Conservation (phyloP, 2,329 filamentous ascomycete species). For the Pestalotiopsis sp. region DNA sequence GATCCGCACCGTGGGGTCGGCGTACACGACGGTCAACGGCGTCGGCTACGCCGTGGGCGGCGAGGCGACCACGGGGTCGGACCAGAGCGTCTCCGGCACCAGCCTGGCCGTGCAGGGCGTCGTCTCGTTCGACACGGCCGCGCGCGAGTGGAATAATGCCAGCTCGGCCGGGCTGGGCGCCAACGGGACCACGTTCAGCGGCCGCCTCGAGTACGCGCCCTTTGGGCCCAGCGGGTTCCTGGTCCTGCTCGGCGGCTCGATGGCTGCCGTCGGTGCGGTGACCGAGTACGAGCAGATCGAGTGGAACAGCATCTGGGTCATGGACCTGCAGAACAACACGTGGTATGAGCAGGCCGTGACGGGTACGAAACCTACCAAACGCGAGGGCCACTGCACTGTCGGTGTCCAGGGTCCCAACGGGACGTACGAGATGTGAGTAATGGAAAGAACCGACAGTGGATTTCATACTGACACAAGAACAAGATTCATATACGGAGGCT, state of each 20-base stretch:
- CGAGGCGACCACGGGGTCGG: constrained; percentile 24
- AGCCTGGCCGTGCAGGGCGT: constrained; percentile 30
- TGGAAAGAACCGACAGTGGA: too few relatives aligned
- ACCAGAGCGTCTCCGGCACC: constrained; percentile 25
- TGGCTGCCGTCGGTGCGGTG: constrained; percentile 25
- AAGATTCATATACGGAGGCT: constrained; percentile 41
- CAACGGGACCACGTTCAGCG: constrained; percentile 32
- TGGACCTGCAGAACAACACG: constrained; percentile 34
- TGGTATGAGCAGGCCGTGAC: constrained; percentile 39
- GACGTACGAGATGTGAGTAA: constrained; percentile 41
- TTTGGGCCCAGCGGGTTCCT: constrained; percentile 37
- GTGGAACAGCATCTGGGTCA: constrained; percentile 34
- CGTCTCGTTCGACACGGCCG: constrained; percentile 35
- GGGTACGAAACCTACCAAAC: constrained; percentile 28
- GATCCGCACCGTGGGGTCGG: constrained; percentile 31
- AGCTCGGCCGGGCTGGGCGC: constrained; percentile 27
- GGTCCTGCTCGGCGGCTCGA: constrained; percentile 35
- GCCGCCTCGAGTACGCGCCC: constrained; percentile 32
- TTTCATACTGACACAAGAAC: background rate
- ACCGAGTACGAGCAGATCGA: constrained; percentile 21
- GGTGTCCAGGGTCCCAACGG: constrained; percentile 34
- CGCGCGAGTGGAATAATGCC: constrained; percentile 33
- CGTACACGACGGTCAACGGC: constrained; percentile 27
- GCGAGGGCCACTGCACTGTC: constrained; percentile 36
- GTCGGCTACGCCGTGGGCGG: constrained; percentile 37